phyloP scores from a whole-genome alignment of 164 flowering plant genomes.

The Kalanchoe fedtschenkoi region DNA sequence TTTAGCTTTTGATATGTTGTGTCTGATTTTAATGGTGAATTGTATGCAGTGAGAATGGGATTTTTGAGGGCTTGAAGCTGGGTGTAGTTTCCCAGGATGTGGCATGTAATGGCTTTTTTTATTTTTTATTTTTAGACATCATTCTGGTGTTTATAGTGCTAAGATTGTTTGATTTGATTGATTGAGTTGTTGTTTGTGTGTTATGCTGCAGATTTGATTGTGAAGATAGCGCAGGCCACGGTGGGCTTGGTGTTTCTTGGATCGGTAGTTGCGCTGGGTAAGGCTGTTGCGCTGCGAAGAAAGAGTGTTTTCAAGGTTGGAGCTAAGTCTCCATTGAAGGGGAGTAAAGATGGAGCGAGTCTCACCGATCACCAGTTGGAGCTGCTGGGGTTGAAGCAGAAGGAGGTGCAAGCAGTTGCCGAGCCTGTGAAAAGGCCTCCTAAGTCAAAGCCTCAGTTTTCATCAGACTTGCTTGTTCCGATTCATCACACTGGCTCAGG shows the following conservation, averaged over 20 bases:
- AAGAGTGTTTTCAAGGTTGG: conserved; percentile 17
- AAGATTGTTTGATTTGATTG: too few relatives aligned
- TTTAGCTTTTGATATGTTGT: neutral
- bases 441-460: conserved; percentile 30
- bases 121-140: neutral
- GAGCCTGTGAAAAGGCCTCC: conserved; percentile 57
- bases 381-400: conserved; percentile 60
- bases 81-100: conserved; percentile 26
- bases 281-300: conserved; percentile 41
- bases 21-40: conserved; percentile 6
- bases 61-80: conserved; percentile 26
- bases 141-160: neutral
- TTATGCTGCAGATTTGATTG: conserved; percentile 38
- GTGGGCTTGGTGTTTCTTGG: conserved; percentile 45
- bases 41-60: conserved; percentile 42
- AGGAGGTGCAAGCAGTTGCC: conserved; percentile 19
- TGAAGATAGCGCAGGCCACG: conserved; percentile 25
- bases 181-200: conserved; percentile 1
- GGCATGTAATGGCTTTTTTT: conserved; percentile 48
- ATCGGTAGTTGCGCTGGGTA: conserved; percentile 40
- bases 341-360: conserved; percentile 24
- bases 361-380: conserved; percentile 59
- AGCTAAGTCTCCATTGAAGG: conserved; percentile 24
- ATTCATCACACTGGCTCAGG: conserved; percentile 51
- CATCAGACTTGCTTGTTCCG: conserved; percentile 53